Evolutionary conservation across 192 early-diverging fungal genomes (phyloP).

Genomic region (Mortierella hygrophila): DNA sequence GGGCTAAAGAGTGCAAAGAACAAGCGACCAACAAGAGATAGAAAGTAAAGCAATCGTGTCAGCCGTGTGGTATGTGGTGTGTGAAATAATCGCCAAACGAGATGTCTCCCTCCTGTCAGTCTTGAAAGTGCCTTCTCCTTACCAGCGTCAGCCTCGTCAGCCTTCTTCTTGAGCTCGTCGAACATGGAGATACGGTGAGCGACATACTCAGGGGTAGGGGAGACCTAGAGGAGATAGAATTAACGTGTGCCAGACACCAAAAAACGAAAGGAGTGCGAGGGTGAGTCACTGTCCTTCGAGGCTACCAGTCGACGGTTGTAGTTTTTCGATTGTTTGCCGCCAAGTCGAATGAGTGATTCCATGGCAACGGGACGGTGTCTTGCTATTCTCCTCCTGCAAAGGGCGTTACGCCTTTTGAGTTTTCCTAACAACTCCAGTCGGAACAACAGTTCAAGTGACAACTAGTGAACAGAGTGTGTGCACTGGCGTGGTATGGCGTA

Average conservation of each 20-base stretch:
- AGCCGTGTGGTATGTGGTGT: not conserved
- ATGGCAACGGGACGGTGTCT: not conserved
- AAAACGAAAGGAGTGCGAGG: not conserved
- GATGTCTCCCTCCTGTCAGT: not conserved
- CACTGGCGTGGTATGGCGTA: not conserved
- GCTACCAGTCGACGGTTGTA: too few species aligned
- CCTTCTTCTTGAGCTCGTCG: conserved; percentile 74
- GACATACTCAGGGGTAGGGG: conserved; percentile 82
- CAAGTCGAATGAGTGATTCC: not conserved
- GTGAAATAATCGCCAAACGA: not conserved
- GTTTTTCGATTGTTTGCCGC: too few species aligned
- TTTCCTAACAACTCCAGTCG: not conserved
- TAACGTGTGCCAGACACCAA: not conserved
- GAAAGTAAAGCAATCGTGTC: not conserved
- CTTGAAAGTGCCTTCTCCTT: conserved; percentile 13
- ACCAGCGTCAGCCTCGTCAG: conserved; percentile 76
- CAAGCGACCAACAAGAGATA: not conserved
- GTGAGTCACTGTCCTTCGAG: not conserved
- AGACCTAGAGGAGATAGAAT: conserved; percentile 50
- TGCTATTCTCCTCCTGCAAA: not conserved
- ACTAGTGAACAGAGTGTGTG: not conserved
- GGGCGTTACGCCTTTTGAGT: not conserved
- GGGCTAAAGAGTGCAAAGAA: conserved; percentile 57
- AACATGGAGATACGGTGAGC: conserved; percentile 85
- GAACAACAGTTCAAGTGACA: not conserved